A percentile compares a stretch with the other conserved stretches of the same genome.
Evolutionary conservation across 2,329 filamentous ascomycete genomes (phyloP).

Genomic region (Colletotrichum tabaci): DNA sequence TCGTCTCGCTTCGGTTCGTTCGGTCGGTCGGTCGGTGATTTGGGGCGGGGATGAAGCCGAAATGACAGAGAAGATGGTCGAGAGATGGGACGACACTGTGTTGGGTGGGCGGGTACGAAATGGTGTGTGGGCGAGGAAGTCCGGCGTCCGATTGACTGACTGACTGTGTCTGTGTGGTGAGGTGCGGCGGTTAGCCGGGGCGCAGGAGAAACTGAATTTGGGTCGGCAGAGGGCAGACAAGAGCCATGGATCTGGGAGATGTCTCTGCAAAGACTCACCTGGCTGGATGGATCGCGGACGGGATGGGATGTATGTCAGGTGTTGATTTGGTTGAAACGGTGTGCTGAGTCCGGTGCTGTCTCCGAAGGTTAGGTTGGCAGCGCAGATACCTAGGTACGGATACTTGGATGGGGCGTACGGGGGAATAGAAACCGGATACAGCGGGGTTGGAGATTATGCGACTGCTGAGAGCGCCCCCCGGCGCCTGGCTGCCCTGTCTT

Average conservation of each 20-base stretch:
- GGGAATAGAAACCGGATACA: slow-evolving; percentile 31
- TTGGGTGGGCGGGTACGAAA: slow-evolving; percentile 1
- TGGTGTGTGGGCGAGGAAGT: slow-evolving; percentile 1
- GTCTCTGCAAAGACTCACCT: slow-evolving; percentile 2
- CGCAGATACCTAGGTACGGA: too few species aligned
- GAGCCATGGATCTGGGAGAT: background rate
- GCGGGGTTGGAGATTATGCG: slow-evolving; percentile 36
- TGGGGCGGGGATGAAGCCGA: slow-evolving; percentile 27
- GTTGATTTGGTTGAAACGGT: background rate
- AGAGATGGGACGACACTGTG: slow-evolving; percentile 5
- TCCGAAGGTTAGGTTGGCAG: too few species aligned
- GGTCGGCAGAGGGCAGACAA: too few species aligned
- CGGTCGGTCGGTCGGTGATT: slow-evolving; percentile 22
- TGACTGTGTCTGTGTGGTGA: background rate
- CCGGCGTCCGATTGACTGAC: slow-evolving; percentile 2
- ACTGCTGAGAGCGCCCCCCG: slow-evolving; percentile 10
- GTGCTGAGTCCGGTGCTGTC: slow-evolving; percentile 7
- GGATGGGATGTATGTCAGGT: background rate
- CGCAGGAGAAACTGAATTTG: background rate
- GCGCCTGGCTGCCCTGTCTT: slow-evolving; percentile 30
- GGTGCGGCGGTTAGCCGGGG: background rate
- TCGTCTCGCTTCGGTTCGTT: slow-evolving; percentile 20
- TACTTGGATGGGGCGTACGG: background rate
- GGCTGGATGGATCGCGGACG: background rate
- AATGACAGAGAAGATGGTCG: slow-evolving; percentile 19